Percentiles rank a stretch among this genome's conserved stretches.
phyloP scores from a whole-genome alignment of 2,329 filamentous ascomycete species.

The Diatrype stigma region DNA sequence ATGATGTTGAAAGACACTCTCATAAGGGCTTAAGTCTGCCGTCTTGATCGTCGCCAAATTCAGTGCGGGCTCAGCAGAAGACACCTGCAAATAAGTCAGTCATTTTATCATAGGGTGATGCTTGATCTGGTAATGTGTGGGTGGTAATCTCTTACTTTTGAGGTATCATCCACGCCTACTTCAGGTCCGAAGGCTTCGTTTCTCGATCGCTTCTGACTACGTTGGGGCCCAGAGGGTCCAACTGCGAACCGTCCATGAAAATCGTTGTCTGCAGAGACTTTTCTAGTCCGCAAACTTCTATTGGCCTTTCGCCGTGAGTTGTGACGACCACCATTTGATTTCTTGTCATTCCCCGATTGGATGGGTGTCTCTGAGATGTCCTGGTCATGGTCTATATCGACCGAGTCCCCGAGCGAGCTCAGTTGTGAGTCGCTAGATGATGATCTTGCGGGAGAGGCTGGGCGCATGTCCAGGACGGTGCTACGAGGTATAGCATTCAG shows the following conservation, averaged over 20 bases:
- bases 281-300: slow-evolving; percentile 5
- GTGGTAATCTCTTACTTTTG: background rate
- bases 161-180: background rate
- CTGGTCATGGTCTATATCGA: slow-evolving; percentile 1
- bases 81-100: background rate
- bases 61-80: background rate
- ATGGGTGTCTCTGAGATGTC: slow-evolving; percentile 4
- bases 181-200: slow-evolving; percentile 1
- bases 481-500: slow-evolving; percentile 18
- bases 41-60: slow-evolving; percentile 22
- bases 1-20: slow-evolving; percentile 26
- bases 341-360: background rate
- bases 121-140: background rate
- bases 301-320: slow-evolving; percentile 7
- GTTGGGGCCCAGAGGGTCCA: slow-evolving; percentile 7
- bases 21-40: slow-evolving; percentile 21
- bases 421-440: slow-evolving; percentile 14
- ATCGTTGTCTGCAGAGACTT: slow-evolving; percentile 10
- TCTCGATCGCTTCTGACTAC: slow-evolving; percentile 12
- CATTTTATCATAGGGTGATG: background rate
- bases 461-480: slow-evolving; percentile 15
- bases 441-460: slow-evolving; percentile 13
- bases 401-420: slow-evolving; percentile 1
- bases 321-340: background rate
- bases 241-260: slow-evolving; percentile 12